phyloP scores from a whole-genome alignment of 2,329 filamentous ascomycete species.

The Pestalotiopsis sp. region DNA sequence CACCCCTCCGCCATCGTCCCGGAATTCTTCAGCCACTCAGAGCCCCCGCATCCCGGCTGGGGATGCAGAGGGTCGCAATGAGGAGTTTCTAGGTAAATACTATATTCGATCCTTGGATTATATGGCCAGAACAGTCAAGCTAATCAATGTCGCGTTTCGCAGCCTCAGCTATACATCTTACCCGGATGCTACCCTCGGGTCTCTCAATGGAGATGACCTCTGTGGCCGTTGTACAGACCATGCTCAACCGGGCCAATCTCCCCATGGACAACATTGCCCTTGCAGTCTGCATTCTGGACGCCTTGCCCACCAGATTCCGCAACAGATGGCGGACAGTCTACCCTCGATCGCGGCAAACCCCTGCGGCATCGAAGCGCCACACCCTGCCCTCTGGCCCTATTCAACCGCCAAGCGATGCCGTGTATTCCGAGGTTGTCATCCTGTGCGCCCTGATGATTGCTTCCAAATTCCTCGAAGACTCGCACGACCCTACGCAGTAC shows the following conservation, averaged over 20 bases:
- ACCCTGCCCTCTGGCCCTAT: conserved; percentile 43
- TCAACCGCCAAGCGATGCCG: conserved; percentile 52
- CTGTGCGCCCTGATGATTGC: conserved; percentile 65
- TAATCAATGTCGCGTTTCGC: conserved; percentile 23
- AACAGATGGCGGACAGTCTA: conserved; percentile 63
- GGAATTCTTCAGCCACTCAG: conserved; percentile 43
- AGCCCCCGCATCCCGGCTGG: conserved; percentile 44
- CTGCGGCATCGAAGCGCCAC: conserved; percentile 36
- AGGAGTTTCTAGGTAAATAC: conserved; percentile 41
- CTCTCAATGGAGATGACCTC: conserved; percentile 63
- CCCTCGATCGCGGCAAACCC: conserved; percentile 41
- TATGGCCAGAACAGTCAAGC: conserved; percentile 17
- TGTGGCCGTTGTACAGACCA: conserved; percentile 59
- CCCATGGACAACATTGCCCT: conserved; percentile 64
- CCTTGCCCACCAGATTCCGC: conserved; percentile 63
- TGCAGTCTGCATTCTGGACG: conserved; percentile 68
- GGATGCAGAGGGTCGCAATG: conserved; percentile 45
- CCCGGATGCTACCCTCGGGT: conserved; percentile 65
- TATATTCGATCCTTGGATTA: background rate
- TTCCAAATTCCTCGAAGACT: conserved; percentile 67
- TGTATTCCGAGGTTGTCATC: conserved; percentile 64
- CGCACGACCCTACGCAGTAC: conserved; percentile 52
- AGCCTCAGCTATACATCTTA: conserved; percentile 68
- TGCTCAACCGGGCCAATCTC: conserved; percentile 59
- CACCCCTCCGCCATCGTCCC: conserved; percentile 63